Percentiles rank a stretch among this genome's conserved stretches.
These are phyloP conservation scores for Colletotrichum noveboracense DNA, from an alignment of 2,329 filamentous ascomycete genomes.

Conservation along the genomic window DNA sequence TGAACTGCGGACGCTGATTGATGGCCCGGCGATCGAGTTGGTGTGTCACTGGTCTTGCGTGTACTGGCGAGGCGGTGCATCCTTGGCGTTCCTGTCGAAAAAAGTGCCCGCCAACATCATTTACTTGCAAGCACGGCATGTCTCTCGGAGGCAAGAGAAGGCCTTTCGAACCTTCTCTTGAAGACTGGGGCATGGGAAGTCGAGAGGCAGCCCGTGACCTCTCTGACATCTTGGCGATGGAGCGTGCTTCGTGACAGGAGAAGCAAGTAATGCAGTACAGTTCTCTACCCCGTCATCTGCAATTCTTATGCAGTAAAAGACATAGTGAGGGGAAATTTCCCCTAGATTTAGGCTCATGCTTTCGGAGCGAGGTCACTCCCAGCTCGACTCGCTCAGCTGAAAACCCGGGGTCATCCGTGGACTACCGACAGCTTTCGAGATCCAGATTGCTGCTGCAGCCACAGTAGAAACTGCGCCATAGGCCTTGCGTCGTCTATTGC, in stretches of 20 bases:
- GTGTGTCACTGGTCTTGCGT: constrained; percentile 15
- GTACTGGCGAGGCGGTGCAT: constrained; percentile 14
- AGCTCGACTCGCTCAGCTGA: neutral
- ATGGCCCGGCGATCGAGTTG: neutral
- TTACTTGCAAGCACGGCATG: neutral
- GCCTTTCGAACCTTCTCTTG: neutral
- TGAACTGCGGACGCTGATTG: constrained; percentile 1
- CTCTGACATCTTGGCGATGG: constrained; percentile 4
- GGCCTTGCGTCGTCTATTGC: neutral
- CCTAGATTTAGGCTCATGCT: neutral
- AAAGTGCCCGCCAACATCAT: neutral
- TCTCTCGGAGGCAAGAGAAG: neutral
- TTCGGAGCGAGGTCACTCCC: neutral
- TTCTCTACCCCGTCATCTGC: neutral
- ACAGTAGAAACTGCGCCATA: neutral
- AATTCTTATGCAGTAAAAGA: neutral
- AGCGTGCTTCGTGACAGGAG: neutral
- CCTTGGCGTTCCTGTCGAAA: constrained; percentile 9
- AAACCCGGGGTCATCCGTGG: constrained; percentile 10
- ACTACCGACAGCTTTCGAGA: neutral
- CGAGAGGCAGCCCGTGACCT: neutral
- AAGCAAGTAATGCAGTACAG: neutral
- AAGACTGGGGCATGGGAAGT: neutral
- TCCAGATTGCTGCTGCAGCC: neutral
- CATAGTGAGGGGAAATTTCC: neutral